A percentile compares a stretch with the other conserved stretches of the same genome.
Conservation (phyloP, 2,329 filamentous ascomycete species). For the Hymenoscyphus linearis region DNA sequence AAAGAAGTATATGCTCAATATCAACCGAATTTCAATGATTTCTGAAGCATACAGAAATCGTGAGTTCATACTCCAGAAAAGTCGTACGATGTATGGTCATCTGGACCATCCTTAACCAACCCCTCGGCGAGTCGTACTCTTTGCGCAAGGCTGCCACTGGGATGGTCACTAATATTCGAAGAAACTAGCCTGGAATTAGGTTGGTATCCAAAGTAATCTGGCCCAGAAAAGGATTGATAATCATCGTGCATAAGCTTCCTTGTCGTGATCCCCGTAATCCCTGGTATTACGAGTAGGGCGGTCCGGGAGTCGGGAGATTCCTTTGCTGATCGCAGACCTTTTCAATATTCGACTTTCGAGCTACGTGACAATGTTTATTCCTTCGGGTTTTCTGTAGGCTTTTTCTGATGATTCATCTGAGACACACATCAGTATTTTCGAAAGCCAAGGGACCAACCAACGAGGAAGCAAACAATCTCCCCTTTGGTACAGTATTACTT, state of each 20-base stretch:
- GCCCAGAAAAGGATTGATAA: conserved; percentile 10
- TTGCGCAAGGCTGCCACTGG: not conserved
- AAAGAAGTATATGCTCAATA: not conserved
- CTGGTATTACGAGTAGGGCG: conserved; percentile 1
- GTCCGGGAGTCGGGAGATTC: not conserved
- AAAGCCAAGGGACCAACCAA: not conserved
- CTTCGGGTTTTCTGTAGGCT: not conserved
- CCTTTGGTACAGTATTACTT: not conserved
- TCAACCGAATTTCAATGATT: not conserved
- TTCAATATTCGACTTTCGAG: not conserved
- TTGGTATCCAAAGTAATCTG: not conserved
- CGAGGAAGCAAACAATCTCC: not conserved
- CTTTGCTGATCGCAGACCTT: not conserved
- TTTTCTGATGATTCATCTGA: not conserved
- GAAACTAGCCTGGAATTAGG: not conserved
- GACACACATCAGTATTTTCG: not conserved
- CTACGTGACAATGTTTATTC: not conserved
- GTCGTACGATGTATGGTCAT: not conserved
- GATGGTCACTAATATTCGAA: not conserved
- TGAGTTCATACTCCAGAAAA: not conserved
- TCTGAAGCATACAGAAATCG: not conserved
- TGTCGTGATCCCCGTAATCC: not conserved
- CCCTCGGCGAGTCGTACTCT: not conserved
- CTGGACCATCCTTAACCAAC: not conserved
- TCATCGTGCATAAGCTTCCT: conserved; percentile 13